A percentile compares a stretch with the other conserved stretches of the same genome.
Evolutionary conservation across 2,329 filamentous ascomycete genomes (phyloP).

Genomic region (Aspergillus alliaceus): DNA sequence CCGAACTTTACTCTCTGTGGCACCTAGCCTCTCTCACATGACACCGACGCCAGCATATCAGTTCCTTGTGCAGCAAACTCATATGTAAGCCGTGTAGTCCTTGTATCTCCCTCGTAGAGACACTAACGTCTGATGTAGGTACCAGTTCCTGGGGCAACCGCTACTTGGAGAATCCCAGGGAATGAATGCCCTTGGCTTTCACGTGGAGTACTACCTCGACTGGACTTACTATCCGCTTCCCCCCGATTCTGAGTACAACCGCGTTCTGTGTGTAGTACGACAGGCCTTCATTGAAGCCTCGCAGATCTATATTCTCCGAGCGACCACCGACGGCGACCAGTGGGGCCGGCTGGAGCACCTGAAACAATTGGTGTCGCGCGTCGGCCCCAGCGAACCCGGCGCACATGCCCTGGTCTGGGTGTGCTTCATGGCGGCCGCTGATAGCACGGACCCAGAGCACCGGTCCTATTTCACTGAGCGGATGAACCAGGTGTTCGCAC

Average conservation of each 20-base stretch:
- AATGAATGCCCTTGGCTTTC: constrained; percentile 8
- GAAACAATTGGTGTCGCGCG: constrained; percentile 26
- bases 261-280: constrained; percentile 9
- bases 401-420: constrained; percentile 44
- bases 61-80: constrained; percentile 19
- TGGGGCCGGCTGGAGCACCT: constrained; percentile 30
- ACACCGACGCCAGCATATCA: neutral
- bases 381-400: constrained; percentile 31
- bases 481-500: constrained; percentile 28
- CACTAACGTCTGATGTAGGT: constrained; percentile 2
- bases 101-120: neutral
- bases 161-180: constrained; percentile 18
- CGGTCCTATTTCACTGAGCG: constrained; percentile 36
- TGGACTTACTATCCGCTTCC: constrained; percentile 18
- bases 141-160: constrained; percentile 18
- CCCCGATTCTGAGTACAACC: constrained; percentile 7
- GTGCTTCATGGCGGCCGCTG: constrained; percentile 43
- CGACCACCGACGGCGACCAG: constrained; percentile 12
- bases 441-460: constrained; percentile 37
- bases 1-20: constrained; percentile 15
- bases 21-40: constrained; percentile 7
- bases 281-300: constrained; percentile 22
- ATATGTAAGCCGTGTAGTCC: constrained; percentile 13
- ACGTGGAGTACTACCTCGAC: constrained; percentile 12
- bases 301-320: constrained; percentile 24